Base-by-base conservation (phyloP, 805 yeast genomes). In the Metschnikowia kofuensis region DNA sequence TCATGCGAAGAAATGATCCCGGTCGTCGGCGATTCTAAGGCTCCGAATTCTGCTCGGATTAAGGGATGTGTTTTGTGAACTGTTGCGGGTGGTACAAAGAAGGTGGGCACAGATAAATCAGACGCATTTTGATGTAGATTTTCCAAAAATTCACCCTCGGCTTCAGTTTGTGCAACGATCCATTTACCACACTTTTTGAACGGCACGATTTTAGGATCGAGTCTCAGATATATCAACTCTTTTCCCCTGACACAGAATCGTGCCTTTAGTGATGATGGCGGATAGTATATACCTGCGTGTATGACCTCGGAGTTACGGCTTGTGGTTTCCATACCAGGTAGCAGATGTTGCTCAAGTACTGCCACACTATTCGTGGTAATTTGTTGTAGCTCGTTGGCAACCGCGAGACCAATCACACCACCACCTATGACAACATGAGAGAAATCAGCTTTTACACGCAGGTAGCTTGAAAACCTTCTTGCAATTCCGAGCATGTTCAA, bases 241-340 rank as follows among this genome's bases (percentile, higher is more conserved):
- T 87, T 89, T 0, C 97, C 97, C 35, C 77, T 75, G 32, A 90
- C 72, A 59, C 97, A 91, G 29, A 90, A 66, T 54, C 72, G 66
- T 0, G 88, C 80, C 60, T 88, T 85, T 46, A 91, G 70, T 2
- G 86, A 76, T 49, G 79, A 78, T 9, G 71, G 67, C 0, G 96
- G 95, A 59, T 87, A 86, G 63, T 91, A 91, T 7, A 90, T 59
- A 0, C 96, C 97, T 0, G 96, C 96, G 67, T 90, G 97, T 26
- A 90, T 85, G 27, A 91, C 97, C 61, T 91, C 97, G 1, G 96
- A 87, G 70, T 90, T 90, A 45, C 97, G 72, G n/a, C 92, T 78
- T 6, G 95, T 85, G 0, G 96, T 89, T 58, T 90, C 97, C 55
- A 79, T 77, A 1, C 96, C 97, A 42, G 82, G 63, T 34, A 72